phyloP scores from a whole-genome alignment of 2,329 filamentous ascomycete species.

The Apiospora koreana region DNA sequence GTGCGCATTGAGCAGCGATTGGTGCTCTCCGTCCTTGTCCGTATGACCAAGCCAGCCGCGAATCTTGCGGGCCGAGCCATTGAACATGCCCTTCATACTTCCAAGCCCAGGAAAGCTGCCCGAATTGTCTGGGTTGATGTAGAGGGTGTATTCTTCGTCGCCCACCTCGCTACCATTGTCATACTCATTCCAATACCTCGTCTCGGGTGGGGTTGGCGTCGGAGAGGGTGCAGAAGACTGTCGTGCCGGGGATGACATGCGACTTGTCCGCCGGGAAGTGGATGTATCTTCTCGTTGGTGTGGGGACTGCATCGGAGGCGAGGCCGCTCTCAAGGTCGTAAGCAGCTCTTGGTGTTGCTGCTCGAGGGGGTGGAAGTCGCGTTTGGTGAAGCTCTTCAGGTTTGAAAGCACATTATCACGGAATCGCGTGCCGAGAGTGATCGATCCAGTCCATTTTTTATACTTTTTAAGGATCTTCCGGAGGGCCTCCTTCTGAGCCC shows the following conservation, averaged over 20 bases:
- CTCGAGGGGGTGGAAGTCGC: conserved; percentile 60
- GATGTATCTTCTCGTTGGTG: conserved; percentile 22
- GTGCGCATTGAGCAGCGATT: conserved; percentile 26
- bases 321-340: conserved; percentile 45
- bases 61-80: conserved; percentile 51
- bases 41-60: conserved; percentile 25
- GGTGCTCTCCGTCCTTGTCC: conserved; percentile 21
- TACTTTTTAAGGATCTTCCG: conserved; percentile 87
- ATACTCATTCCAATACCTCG: conserved; percentile 77
- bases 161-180: conserved; percentile 74
- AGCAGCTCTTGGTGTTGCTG: conserved; percentile 53
- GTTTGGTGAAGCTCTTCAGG: conserved; percentile 71
- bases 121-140: conserved; percentile 69
- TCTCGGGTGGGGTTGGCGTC: conserved; percentile 18
- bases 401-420: conserved; percentile 64
- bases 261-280: conserved; percentile 12
- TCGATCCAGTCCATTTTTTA: conserved; percentile 80
- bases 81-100: conserved; percentile 55
- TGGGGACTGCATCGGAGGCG: conserved; percentile 37
- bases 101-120: conserved; percentile 63
- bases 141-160: conserved; percentile 68
- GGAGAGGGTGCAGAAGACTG: conserved; percentile 2
- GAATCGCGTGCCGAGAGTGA: conserved; percentile 64
- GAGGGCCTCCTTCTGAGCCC: conserved; percentile 75
- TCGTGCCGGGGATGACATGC: background rate